Evolutionary conservation across 768 basidiomycete species (phyloP).

Genomic region (Boletellus ananas): DNA sequence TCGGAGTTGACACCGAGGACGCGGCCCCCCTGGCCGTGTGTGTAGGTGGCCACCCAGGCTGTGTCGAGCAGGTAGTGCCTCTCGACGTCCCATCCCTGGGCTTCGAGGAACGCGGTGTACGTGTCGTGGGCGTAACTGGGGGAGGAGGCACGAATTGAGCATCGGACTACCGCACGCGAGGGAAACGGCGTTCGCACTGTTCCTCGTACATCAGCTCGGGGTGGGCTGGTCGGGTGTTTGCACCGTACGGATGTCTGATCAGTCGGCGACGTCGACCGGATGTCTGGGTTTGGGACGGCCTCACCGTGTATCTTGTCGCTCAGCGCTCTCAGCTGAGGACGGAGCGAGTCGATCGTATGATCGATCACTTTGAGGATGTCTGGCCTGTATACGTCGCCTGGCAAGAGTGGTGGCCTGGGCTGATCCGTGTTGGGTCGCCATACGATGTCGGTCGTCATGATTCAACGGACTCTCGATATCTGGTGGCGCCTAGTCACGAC

Average conservation of each 20-base stretch:
- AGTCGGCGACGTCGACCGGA: neutral
- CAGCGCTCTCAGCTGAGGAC: constrained; percentile 53
- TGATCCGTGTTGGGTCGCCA: constrained; percentile 41
- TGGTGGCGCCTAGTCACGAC: too few species aligned
- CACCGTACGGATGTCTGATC: neutral
- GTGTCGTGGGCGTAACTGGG: constrained; percentile 66
- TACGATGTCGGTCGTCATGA: constrained; percentile 22
- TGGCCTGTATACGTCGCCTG: constrained; percentile 45
- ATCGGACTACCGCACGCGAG: neutral
- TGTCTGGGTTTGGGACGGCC: neutral
- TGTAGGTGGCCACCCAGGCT: constrained; percentile 73
- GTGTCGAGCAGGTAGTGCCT: constrained; percentile 63
- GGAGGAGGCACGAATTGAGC: neutral
- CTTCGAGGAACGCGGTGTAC: constrained; percentile 62
- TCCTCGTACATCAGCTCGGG: constrained; percentile 72
- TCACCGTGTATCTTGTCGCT: constrained; percentile 74
- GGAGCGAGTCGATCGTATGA: constrained; percentile 47
- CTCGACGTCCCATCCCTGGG: constrained; percentile 62
- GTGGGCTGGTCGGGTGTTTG: constrained; percentile 43
- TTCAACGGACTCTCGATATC: neutral
- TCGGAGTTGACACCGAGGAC: constrained; percentile 80
- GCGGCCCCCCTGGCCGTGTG: constrained; percentile 61
- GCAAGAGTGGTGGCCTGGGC: constrained; percentile 21
- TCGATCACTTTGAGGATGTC: constrained; percentile 63
- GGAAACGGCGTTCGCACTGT: constrained; percentile 38